Percentiles rank a stretch among this genome's conserved stretches.
phyloP scores from a whole-genome alignment of 2,329 filamentous ascomycete genomes.

The Claviceps fusiformis region DNA sequence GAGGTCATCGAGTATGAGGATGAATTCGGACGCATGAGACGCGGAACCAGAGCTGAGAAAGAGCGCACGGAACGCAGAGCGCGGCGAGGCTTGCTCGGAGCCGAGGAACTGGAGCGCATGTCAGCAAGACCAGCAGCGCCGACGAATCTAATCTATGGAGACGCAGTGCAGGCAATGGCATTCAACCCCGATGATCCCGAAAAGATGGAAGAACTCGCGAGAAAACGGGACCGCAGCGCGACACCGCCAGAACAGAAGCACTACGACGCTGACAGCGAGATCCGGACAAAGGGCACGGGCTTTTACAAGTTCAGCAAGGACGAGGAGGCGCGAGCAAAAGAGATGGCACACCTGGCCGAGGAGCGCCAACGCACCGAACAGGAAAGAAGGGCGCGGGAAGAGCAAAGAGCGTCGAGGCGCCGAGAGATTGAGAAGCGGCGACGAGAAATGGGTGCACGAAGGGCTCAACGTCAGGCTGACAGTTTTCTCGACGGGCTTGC shows the following conservation, averaged over 20 bases:
- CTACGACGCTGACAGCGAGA: constrained; percentile 75
- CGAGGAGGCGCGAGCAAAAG: constrained; percentile 45
- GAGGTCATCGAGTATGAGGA: constrained; percentile 79
- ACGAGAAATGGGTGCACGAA: constrained; percentile 44
- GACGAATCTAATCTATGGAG: constrained; percentile 64
- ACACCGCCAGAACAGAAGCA: constrained; percentile 72
- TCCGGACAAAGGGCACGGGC: constrained; percentile 74
- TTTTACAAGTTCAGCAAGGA: constrained; percentile 85
- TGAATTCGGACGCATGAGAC: constrained; percentile 77
- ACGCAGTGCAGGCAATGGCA: constrained; percentile 69
- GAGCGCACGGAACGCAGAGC: constrained; percentile 45
- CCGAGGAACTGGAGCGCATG: constrained; percentile 53
- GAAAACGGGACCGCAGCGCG: constrained; percentile 61
- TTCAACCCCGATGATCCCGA: constrained; percentile 63
- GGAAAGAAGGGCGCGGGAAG: constrained; percentile 40
- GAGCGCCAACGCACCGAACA: constrained; percentile 57
- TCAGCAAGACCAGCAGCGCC: constrained; percentile 55
- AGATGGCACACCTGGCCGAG: constrained; percentile 63
- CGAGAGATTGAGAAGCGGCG: constrained; percentile 51
- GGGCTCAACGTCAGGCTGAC: constrained; percentile 56
- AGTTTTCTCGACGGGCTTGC: constrained; percentile 52
- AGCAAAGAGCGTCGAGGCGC: constrained; percentile 43
- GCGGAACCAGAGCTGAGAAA: constrained; percentile 56
- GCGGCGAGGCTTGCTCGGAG: constrained; percentile 36
- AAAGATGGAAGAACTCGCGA: constrained; percentile 66